These are phyloP conservation scores for Fimicolochytrium jonesii DNA, from an alignment of 192 early-diverging fungal species.

Conservation along the genomic window DNA sequence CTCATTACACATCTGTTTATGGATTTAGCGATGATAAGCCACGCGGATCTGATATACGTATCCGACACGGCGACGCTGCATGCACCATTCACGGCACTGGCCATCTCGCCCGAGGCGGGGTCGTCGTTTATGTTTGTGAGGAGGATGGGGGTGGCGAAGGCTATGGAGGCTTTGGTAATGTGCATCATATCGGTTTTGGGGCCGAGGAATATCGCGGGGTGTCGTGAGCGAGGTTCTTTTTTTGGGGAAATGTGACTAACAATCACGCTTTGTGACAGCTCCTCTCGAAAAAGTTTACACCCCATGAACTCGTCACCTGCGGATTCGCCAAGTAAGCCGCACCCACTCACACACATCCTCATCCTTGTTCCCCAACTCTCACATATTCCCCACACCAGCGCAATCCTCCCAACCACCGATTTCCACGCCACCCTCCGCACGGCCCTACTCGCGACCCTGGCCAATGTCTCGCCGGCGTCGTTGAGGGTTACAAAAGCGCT, in stretches of 20 bases:
- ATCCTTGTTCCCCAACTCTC: background rate
- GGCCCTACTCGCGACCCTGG: background rate
- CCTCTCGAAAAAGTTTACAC: slow-evolving; percentile 18
- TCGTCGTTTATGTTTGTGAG: slow-evolving; percentile 11
- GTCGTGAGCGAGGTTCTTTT: background rate
- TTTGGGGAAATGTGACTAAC: too few relatives aligned
- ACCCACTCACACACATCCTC: background rate
- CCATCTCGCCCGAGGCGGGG: slow-evolving; percentile 29
- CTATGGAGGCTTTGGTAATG: slow-evolving; percentile 28
- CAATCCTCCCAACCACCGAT: slow-evolving; percentile 3
- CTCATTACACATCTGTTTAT: background rate
- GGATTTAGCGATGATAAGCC: slow-evolving; percentile 19
- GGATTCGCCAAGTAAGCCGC: slow-evolving; percentile 26
- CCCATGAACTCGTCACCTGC: slow-evolving; percentile 15
- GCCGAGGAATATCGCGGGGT: background rate
- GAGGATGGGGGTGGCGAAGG: slow-evolving; percentile 23
- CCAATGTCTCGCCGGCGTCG: slow-evolving; percentile 1
- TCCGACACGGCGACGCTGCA: slow-evolving; percentile 26
- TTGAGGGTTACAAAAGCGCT: slow-evolving; percentile 12
- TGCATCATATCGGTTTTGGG: background rate
- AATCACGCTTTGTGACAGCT: background rate
- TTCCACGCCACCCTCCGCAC: slow-evolving; percentile 4
- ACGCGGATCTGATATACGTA: slow-evolving; percentile 30
- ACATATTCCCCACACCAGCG: background rate
- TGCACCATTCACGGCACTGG: slow-evolving; percentile 26